phyloP scores from a whole-genome alignment of 495 filamentous ascomycete genomes.

The Podospora comata region DNA sequence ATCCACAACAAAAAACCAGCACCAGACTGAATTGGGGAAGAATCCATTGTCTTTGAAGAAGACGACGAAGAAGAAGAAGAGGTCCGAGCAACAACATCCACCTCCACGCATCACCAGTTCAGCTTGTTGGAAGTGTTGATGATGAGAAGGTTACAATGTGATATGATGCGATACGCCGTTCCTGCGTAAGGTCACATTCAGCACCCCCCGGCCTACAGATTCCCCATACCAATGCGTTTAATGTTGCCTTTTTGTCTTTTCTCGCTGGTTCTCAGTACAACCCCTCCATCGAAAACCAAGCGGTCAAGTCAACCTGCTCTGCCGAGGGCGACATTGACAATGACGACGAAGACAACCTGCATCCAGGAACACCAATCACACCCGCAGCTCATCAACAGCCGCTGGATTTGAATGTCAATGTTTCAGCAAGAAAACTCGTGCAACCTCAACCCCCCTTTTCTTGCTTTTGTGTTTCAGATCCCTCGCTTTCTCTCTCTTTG shows the following conservation, averaged over 20 bases:
- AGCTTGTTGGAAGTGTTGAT: not conserved
- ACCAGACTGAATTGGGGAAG: constrained; percentile 15
- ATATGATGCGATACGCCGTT: not conserved
- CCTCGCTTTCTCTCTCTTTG: not conserved
- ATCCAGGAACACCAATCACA: constrained; percentile 20
- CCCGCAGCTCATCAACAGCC: constrained; percentile 8
- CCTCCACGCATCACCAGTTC: not conserved
- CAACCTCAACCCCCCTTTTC: not conserved
- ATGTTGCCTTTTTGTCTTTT: not conserved
- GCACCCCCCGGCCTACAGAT: too few relatives aligned
- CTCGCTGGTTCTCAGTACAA: not conserved
- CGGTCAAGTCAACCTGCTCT: not conserved
- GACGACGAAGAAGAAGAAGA: not conserved
- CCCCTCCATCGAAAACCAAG: not conserved
- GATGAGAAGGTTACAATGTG: not conserved
- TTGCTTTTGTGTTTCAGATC: not conserved
- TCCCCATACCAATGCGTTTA: not conserved
- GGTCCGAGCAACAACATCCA: constrained; percentile 6
- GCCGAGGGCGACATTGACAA: not conserved
- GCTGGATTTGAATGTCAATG: not conserved
- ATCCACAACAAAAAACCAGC: not conserved
- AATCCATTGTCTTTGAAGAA: not conserved
- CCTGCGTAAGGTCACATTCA: not conserved
- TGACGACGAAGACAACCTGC: not conserved
- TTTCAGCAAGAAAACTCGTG: not conserved